Evolutionary conservation across 2,329 filamentous ascomycete genomes (phyloP).

Genomic region (Nannizziopsis arthrosporioides): DNA sequence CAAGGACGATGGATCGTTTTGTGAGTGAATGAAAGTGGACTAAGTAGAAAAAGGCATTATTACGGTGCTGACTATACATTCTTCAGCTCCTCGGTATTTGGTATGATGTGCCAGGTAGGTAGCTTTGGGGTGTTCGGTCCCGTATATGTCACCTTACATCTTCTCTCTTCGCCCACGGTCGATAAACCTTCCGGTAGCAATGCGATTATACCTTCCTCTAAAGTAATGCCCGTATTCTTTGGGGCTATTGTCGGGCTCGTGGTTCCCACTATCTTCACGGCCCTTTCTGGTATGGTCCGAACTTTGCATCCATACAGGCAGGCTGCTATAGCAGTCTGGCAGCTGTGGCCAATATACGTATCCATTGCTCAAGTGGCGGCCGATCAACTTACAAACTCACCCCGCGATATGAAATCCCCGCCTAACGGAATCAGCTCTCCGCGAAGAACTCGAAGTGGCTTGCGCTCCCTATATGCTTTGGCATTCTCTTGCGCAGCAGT

Average conservation of each 20-base stretch:
- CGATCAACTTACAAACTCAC: conserved; percentile 18
- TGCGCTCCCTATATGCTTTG: conserved; percentile 34
- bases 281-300: conserved; percentile 31
- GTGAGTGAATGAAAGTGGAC: neutral
- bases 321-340: conserved; percentile 40
- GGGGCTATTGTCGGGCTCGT: conserved; percentile 36
- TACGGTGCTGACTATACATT: neutral
- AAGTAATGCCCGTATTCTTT: conserved; percentile 30
- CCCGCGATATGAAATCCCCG: conserved; percentile 2
- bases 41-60: neutral
- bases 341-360: conserved; percentile 40
- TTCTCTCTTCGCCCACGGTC: conserved; percentile 34
- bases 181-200: conserved; percentile 26
- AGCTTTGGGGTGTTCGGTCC: conserved; percentile 37
- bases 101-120: conserved; percentile 33
- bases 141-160: conserved; percentile 34
- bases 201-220: conserved; percentile 24
- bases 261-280: conserved; percentile 35
- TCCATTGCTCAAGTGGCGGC: conserved; percentile 25
- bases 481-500: conserved; percentile 31
- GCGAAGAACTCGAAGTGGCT: conserved; percentile 19
- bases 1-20: neutral
- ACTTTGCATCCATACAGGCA: conserved; percentile 37
- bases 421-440: neutral
- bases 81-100: conserved; percentile 27